These are phyloP conservation scores for Lactuca saligna DNA, from an alignment of 129 eudicot species.

Conservation along the genomic window DNA sequence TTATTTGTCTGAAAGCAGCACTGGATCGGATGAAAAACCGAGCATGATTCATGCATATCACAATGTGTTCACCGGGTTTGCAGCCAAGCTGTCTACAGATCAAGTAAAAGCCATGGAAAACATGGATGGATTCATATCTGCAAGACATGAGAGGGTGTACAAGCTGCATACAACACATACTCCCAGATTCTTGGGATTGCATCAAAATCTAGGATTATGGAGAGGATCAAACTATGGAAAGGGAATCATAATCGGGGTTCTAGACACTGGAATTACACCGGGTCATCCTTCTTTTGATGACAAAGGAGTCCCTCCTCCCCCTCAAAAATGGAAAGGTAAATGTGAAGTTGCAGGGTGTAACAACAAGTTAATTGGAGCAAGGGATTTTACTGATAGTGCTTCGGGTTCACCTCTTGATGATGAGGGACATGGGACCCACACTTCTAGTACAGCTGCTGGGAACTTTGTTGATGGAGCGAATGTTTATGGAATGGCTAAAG, in stretches of 20 bases:
- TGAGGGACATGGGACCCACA: constrained; percentile 48
- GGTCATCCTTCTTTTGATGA: constrained; percentile 44
- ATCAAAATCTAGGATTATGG: constrained; percentile 38
- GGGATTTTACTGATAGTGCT: constrained; percentile 19
- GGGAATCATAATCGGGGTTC: constrained; percentile 42
- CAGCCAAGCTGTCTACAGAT: constrained; percentile 33
- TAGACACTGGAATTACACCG: constrained; percentile 42
- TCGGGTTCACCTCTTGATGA: constrained; percentile 35
- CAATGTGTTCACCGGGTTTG: constrained; percentile 39
- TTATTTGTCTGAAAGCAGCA: constrained; percentile 7
- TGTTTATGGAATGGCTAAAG: constrained; percentile 40
- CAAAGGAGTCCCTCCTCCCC: constrained; percentile 38
- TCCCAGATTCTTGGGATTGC: constrained; percentile 38
- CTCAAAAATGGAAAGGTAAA: constrained; percentile 42
- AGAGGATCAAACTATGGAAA: constrained; percentile 38
- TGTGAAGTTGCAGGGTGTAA: constrained; percentile 32
- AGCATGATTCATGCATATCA: constrained; percentile 35
- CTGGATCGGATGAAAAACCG: constrained; percentile 11
- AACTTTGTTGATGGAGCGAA: constrained; percentile 36
- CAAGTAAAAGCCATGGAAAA: constrained; percentile 41
- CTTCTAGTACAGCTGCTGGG: constrained; percentile 39
- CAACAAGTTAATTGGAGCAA: constrained; percentile 37
- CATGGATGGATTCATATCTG: constrained; percentile 41
- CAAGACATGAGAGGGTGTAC: constrained; percentile 36
- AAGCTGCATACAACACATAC: constrained; percentile 40